These are phyloP conservation scores for Proteromonas lacertae DNA, from an alignment of 352 stramenopile genomes.

Conservation along the genomic window DNA sequence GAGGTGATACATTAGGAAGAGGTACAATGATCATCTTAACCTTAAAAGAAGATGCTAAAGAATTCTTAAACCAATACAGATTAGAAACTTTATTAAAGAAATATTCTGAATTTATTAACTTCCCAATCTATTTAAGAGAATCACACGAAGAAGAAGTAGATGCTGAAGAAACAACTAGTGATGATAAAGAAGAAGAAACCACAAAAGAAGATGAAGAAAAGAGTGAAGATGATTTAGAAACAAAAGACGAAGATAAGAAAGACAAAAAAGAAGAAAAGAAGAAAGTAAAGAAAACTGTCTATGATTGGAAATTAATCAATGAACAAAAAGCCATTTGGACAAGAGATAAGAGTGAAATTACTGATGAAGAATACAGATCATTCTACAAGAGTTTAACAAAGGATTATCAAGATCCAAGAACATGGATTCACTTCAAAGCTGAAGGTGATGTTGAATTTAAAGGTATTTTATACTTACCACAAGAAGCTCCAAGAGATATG, in stretches of 20 bases:
- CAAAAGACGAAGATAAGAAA: constrained; percentile 24
- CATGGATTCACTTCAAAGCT: constrained; percentile 96
- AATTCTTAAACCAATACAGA: constrained; percentile 69
- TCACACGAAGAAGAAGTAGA: constrained; percentile 50
- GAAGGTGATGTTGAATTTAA: constrained; percentile 99
- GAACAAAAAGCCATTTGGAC: constrained; percentile 87
- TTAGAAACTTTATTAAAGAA: constrained; percentile 69
- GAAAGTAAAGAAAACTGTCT: constrained; percentile 44
- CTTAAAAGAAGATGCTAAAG: constrained; percentile 81
- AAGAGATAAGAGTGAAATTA: constrained; percentile 68
- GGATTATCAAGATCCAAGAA: constrained; percentile 36
- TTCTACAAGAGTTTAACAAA: constrained; percentile 85
- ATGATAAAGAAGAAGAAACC: neutral
- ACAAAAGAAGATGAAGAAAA: constrained; percentile 5
- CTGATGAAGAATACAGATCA: constrained; percentile 84
- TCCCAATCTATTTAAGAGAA: constrained; percentile 90
- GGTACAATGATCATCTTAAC: constrained; percentile 95
- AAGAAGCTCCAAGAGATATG: constrained; percentile 34
- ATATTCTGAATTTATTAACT: constrained; percentile 98
- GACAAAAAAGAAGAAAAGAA: constrained; percentile 15
- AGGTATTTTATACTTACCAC: constrained; percentile 83
- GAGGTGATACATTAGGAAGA: constrained; percentile 60
- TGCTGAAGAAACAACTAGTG: constrained; percentile 11
- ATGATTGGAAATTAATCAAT: constrained; percentile 81
- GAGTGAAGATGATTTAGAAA: constrained; percentile 34